Base-by-base conservation (phyloP, 352 stramenopile species). In the Globisporangium orthogonon region DNA sequence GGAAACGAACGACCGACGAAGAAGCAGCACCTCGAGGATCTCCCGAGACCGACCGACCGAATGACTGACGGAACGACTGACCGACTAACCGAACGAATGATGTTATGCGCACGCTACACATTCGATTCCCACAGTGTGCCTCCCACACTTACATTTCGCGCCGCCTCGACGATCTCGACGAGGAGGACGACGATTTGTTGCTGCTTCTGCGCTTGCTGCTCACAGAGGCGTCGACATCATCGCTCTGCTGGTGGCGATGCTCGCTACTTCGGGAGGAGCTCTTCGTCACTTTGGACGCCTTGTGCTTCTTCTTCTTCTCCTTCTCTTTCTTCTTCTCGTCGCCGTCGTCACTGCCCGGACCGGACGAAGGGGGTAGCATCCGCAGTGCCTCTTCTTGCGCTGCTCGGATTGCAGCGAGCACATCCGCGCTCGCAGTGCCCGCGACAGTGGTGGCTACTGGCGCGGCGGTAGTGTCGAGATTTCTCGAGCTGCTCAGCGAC, bases 381-480 rank as follows among this genome's bases (percentile, higher is more conserved):
- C 67, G 72, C 60, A 86, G 47, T 0, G 80, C 80, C 13, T 87
- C 80, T 57, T 87, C 69, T 48, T 91, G 68, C 0, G 83, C 83
- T 47, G 79, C 66, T 17, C 71, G 74, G 52, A 93, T 90, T 14
- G 83, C 79, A 17, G 83, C 83, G 45, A 91, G 60, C 47, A 93
- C 76, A 37, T 86, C 71, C 7, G 63, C 63, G 43, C 61, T 84
- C 11, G 53, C 52, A 15, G 52, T 23, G 41, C 41, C n/a, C 2
- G 29, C 46, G 13, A 58, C 15, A 35, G 35, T 58, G 3, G 45
- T 61, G 9, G 48, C 17, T 0, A 35, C 14, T 43, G 51, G 29
- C 4, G 31, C 50, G 46, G 30, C 1, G 11, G 54, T 39, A 29
- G 51, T 28, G 46, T 59, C 40, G 23, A 43, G 50, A 49, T 50